A percentile compares a stretch with the other conserved stretches of the same genome.
Evolutionary conservation across 192 early-diverging fungal genomes (phyloP).

Genomic region (Radiomyces spectabilis): DNA sequence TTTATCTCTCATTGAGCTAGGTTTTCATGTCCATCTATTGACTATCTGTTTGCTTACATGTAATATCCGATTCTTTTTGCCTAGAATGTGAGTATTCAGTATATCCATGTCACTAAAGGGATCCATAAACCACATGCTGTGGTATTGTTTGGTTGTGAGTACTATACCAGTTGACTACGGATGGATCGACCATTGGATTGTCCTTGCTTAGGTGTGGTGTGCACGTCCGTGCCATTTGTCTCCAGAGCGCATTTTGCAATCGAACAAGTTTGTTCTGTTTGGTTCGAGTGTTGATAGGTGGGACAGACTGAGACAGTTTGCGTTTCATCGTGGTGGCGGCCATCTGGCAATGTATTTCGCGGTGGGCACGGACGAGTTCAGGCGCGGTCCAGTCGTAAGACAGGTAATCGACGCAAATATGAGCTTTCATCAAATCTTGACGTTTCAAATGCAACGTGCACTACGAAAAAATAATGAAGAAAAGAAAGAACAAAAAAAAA

Average conservation of each 20-base stretch:
- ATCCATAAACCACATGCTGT: no score
- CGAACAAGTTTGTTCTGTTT: no score
- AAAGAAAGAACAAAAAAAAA: not conserved
- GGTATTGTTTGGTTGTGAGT: no score
- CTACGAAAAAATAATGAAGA: not conserved
- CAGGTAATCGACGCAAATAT: not conserved
- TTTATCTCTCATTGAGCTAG: not conserved
- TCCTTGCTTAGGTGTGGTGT: constrained; percentile 10
- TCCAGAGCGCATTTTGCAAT: constrained; percentile 35
- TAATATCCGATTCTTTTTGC: constrained; percentile 35
- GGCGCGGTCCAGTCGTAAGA: not conserved
- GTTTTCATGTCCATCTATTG: not conserved
- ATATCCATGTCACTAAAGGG: no score
- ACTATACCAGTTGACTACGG: constrained; percentile 31
- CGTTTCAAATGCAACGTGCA: no score
- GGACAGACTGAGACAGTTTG: no score
- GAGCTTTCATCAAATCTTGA: not conserved
- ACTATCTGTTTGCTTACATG: constrained; percentile 15
- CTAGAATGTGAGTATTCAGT: no score
- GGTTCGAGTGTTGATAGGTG: no score
- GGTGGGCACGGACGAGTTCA: no score
- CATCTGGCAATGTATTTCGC: no score
- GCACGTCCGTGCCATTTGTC: constrained; percentile 26
- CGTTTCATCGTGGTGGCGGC: no score
- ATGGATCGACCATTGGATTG: constrained; percentile 21